Conservation (phyloP, 176 grass and related monocot species). For the Cymbopogon citratus region DNA sequence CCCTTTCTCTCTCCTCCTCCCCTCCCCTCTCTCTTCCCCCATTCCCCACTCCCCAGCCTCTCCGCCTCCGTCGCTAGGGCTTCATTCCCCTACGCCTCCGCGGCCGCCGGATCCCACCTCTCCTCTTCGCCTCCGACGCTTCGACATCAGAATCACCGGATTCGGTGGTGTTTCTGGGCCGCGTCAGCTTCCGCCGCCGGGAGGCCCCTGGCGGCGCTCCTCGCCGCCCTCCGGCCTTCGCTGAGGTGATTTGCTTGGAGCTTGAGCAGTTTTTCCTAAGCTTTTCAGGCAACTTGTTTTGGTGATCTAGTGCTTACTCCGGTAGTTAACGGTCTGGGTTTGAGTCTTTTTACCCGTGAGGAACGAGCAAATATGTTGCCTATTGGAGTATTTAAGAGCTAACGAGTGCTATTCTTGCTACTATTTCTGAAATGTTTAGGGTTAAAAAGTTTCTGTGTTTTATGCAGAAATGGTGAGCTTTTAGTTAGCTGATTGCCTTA, state of each 20-base stretch:
- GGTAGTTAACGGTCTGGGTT: slow-evolving; percentile 14
- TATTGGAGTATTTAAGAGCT: not conserved
- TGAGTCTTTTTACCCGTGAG: not conserved
- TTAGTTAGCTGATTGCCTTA: slow-evolving; percentile 5
- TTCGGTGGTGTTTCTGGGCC: slow-evolving; percentile 1
- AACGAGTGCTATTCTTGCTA: slow-evolving; percentile 2
- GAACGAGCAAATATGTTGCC: not conserved
- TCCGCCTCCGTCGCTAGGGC: slow-evolving; percentile 21
- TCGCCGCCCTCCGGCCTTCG: slow-evolving; percentile 11
- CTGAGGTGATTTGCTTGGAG: slow-evolving; percentile 29
- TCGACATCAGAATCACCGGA: slow-evolving; percentile 29
- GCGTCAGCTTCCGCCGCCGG: slow-evolving; percentile 12
- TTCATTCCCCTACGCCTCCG: slow-evolving; percentile 1
- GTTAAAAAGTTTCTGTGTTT: not conserved
- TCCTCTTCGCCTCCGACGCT: not conserved
- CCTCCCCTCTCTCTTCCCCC: not conserved
- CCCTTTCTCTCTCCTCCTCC: slow-evolving; percentile 11
- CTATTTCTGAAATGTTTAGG: slow-evolving; percentile 13
- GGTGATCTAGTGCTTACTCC: slow-evolving; percentile 14
- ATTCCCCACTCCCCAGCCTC: slow-evolving; percentile 13
- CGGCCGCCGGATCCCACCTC: slow-evolving; percentile 42
- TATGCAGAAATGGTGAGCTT: slow-evolving; percentile 7
- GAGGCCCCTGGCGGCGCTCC: slow-evolving; percentile 17
- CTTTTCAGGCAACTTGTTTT: not conserved
- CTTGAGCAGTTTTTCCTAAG: not conserved